These are phyloP conservation scores for Coleophoma eucalyptorum DNA, from an alignment of 2,329 filamentous ascomycete genomes.

Conservation along the genomic window DNA sequence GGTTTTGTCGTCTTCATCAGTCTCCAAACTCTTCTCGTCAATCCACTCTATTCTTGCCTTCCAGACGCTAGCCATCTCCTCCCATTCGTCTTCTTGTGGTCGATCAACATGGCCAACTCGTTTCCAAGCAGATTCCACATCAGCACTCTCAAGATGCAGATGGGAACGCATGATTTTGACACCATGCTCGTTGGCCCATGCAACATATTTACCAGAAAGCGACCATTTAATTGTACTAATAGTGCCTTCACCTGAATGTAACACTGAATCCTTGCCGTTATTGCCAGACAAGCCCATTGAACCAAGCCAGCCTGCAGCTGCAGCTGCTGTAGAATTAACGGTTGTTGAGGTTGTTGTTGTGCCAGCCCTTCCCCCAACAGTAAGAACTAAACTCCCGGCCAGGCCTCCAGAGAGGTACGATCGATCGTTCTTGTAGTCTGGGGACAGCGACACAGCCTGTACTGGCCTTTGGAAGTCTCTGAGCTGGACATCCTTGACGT, in stretches of 20 bases:
- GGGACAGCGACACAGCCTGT: slow-evolving; percentile 88
- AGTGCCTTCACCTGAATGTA: slow-evolving; percentile 88
- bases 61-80: slow-evolving; percentile 96
- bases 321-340: slow-evolving; percentile 73
- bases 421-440: slow-evolving; percentile 85
- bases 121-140: slow-evolving; percentile 87
- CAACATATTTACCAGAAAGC: slow-evolving; percentile 83
- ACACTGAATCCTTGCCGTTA: slow-evolving; percentile 76
- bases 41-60: slow-evolving; percentile 92
- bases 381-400: slow-evolving; percentile 83
- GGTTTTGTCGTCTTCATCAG: slow-evolving; percentile 53
- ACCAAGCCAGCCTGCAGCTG: slow-evolving; percentile 87
- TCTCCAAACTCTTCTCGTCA: slow-evolving; percentile 75
- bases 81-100: slow-evolving; percentile 83
- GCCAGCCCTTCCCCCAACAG: slow-evolving; percentile 74
- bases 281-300: slow-evolving; percentile 77
- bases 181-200: slow-evolving; percentile 94
- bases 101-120: slow-evolving; percentile 88
- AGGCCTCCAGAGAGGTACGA: slow-evolving; percentile 89
- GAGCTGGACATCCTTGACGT: slow-evolving; percentile 84
- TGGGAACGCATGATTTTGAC: slow-evolving; percentile 98
- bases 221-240: slow-evolving; percentile 96
- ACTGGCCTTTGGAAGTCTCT: slow-evolving; percentile 93
- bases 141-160: slow-evolving; percentile 69
- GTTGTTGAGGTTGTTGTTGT: slow-evolving; percentile 82